Percentiles rank a stretch among this genome's conserved stretches.
Evolutionary conservation across 1,284 basidiomycete species (phyloP).

Genomic region (Fomitopsis palustris): DNA sequence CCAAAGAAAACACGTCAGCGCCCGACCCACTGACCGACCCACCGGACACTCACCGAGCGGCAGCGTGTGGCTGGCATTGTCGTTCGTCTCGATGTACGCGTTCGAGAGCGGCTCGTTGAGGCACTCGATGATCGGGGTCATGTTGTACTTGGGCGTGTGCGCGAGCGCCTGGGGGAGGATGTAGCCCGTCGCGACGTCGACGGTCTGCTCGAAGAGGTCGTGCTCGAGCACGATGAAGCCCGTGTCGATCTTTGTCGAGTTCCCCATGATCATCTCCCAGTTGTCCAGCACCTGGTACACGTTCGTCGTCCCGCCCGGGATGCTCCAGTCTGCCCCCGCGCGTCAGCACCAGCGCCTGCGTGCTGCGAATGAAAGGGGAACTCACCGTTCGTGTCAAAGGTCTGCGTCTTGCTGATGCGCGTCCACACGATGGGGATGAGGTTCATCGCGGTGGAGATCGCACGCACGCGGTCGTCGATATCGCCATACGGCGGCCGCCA

Average conservation of each 20-base stretch:
- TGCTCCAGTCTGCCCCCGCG: constrained; percentile 61
- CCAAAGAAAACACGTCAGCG: neutral
- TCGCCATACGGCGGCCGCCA: constrained; percentile 70
- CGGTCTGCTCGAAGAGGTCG: constrained; percentile 66
- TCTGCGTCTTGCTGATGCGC: constrained; percentile 47
- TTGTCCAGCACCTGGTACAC: constrained; percentile 58
- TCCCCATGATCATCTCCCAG: constrained; percentile 61
- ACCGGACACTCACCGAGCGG: constrained; percentile 26
- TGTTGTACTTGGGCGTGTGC: constrained; percentile 55
- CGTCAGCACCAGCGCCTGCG: neutral
- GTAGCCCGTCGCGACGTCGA: constrained; percentile 67
- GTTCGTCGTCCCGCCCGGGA: constrained; percentile 59
- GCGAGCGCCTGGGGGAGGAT: constrained; percentile 66
- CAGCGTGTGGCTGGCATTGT: constrained; percentile 56
- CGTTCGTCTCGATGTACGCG: constrained; percentile 68
- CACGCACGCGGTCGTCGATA: constrained; percentile 79
- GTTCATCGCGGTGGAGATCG: constrained; percentile 69
- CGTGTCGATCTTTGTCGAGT: constrained; percentile 42
- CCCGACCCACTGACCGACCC: neutral
- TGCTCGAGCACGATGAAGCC: constrained; percentile 79
- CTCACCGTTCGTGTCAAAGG: constrained; percentile 64
- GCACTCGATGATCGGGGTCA: constrained; percentile 69
- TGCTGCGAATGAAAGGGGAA: neutral
- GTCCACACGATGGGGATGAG: constrained; percentile 69
- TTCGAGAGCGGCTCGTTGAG: constrained; percentile 51